Percentiles rank a stretch among this genome's conserved stretches.
These are phyloP conservation scores for Fragaria iinumae DNA, from an alignment of 306 rosid genomes.

Conservation along the genomic window DNA sequence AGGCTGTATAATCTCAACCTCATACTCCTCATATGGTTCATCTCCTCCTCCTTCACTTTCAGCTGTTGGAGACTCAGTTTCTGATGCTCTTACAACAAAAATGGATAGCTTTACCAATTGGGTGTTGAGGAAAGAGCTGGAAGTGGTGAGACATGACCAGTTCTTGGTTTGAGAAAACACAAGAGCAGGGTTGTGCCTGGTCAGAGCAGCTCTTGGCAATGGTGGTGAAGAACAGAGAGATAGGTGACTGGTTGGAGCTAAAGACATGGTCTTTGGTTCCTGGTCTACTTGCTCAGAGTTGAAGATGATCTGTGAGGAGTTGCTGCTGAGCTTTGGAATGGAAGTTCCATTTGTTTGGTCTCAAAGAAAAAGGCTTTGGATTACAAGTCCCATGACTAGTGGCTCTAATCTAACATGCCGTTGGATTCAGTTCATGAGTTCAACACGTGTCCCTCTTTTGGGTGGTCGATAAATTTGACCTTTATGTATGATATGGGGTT, in stretches of 20 bases:
- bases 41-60: constrained; percentile 38
- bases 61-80: constrained; percentile 42
- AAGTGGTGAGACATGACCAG: constrained; percentile 22
- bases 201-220: constrained; percentile 42
- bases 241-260: constrained; percentile 49
- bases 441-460: constrained; percentile 20
- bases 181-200: constrained; percentile 30
- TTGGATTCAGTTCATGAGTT: constrained; percentile 6
- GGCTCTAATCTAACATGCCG: constrained; percentile 18
- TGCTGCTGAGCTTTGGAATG: constrained; percentile 1
- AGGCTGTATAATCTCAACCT: constrained; percentile 81
- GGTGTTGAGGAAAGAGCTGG: constrained; percentile 33
- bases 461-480: constrained; percentile 14
- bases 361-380: constrained; percentile 19
- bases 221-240: constrained; percentile 57
- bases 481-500: background rate
- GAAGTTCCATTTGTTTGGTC: constrained; percentile 9
- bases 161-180: constrained; percentile 38
- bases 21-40: constrained; percentile 69
- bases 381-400: constrained; percentile 25
- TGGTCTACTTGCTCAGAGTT: background rate
- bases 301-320: constrained; percentile 4
- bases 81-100: constrained; percentile 57
- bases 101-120: constrained; percentile 31
- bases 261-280: constrained; percentile 47